A percentile compares a stretch with the other conserved stretches of the same genome.
These are phyloP conservation scores for Aspergillus uvarum DNA, from an alignment of 2,329 filamentous ascomycete genomes.

Conservation along the genomic window DNA sequence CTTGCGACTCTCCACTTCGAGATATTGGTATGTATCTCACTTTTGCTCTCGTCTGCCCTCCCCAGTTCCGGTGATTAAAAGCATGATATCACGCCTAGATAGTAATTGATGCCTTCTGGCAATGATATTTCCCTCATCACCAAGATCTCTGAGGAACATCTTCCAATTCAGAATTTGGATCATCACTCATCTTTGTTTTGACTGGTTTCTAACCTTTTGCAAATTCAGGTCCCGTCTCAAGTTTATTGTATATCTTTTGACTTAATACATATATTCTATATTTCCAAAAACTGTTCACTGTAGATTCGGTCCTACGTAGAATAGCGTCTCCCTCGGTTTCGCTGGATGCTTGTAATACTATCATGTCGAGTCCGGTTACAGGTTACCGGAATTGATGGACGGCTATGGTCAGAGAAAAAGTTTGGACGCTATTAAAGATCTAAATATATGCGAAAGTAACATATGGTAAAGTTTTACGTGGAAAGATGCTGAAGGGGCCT, in stretches of 20 bases:
- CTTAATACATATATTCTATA: neutral
- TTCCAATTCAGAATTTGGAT: conserved; percentile 13
- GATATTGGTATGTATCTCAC: conserved; percentile 27
- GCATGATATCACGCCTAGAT: conserved; percentile 59
- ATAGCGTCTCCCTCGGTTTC: neutral
- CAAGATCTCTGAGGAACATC: conserved; percentile 66
- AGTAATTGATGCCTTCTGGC: conserved; percentile 62
- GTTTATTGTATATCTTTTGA: neutral
- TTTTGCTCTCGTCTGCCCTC: neutral
- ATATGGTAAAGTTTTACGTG: neutral
- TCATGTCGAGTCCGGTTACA: too few relatives aligned
- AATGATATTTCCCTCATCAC: conserved; percentile 61
- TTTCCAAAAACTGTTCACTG: neutral
- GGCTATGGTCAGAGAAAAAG: neutral
- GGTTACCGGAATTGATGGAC: too few relatives aligned
- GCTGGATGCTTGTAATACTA: too few relatives aligned
- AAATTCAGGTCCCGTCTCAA: neutral
- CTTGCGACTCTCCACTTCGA: neutral
- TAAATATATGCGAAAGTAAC: neutral
- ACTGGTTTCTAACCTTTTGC: conserved; percentile 23
- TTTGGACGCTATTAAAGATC: neutral
- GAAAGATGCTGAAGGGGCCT: conserved; percentile 1
- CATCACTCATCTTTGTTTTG: conserved; percentile 17
- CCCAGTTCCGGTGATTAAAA: conserved; percentile 64
- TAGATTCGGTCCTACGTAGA: neutral